Percentiles rank a stretch among this genome's conserved stretches.
Evolutionary conservation across 1,284 basidiomycete species (phyloP).

Genomic region (Volvariella volvacea): DNA sequence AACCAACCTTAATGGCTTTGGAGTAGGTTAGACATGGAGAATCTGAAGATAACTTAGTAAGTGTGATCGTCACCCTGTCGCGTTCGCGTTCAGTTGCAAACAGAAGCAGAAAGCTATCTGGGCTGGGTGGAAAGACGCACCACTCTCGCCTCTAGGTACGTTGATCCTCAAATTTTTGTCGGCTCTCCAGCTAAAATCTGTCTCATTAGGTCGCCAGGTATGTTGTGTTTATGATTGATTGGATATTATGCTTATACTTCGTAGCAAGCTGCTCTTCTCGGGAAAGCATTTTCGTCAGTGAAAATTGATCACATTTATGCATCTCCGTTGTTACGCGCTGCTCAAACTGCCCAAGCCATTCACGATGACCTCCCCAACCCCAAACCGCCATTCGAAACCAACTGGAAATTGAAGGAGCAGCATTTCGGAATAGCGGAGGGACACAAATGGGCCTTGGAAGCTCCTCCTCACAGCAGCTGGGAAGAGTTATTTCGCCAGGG

Average conservation of each 20-base stretch:
- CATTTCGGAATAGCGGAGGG: conserved; percentile 70
- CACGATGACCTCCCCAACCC: conserved; percentile 43
- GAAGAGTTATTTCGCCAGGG: conserved; percentile 39
- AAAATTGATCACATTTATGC: conserved; percentile 63
- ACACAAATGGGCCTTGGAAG: conserved; percentile 34
- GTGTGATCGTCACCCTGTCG: conserved; percentile 5
- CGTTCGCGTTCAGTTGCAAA: background rate
- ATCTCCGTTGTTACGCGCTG: conserved; percentile 70
- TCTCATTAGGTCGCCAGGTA: conserved; percentile 22
- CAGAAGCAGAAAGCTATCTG: conserved; percentile 43
- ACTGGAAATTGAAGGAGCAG: conserved; percentile 51
- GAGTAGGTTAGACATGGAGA: conserved; percentile 67
- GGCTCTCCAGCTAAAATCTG: background rate
- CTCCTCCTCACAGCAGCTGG: conserved; percentile 25
- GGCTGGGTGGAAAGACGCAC: conserved; percentile 80
- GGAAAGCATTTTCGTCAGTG: conserved; percentile 46
- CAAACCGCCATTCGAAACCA: conserved; percentile 42
- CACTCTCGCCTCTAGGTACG: conserved; percentile 68
- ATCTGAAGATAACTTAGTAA: conserved; percentile 55
- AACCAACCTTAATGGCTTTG: background rate
- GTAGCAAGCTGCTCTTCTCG: conserved; percentile 73
- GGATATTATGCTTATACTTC: conserved; percentile 1
- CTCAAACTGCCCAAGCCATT: conserved; percentile 57
- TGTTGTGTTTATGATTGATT: background rate
- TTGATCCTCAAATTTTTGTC: conserved; percentile 5